phyloP scores from a whole-genome alignment of 2,329 filamentous ascomycete species.

The Aspergillus sp. region DNA sequence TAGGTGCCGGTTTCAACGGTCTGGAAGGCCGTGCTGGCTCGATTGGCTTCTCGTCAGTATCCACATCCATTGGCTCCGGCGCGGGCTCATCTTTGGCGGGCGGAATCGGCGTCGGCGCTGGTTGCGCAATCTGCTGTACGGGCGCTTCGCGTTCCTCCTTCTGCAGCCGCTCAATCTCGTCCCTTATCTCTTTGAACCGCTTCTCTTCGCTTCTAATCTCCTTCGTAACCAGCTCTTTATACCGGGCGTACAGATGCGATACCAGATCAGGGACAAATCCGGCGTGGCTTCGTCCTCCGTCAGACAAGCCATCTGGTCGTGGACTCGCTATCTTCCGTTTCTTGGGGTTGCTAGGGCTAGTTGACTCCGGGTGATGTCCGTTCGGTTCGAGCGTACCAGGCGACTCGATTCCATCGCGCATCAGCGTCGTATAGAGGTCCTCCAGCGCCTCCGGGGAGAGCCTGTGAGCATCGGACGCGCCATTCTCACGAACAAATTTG shows the following conservation, averaged over 20 bases:
- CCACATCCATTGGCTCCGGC: constrained; percentile 35
- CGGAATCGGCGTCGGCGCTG: constrained; percentile 9
- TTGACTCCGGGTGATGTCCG: constrained; percentile 30
- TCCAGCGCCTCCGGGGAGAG: constrained; percentile 78
- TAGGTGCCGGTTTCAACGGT: constrained; percentile 10
- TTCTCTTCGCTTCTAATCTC: constrained; percentile 77
- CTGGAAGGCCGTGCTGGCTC: constrained; percentile 20
- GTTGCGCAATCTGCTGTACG: constrained; percentile 9
- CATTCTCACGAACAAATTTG: constrained; percentile 70
- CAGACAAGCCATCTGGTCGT: constrained; percentile 66
- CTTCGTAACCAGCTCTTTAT: constrained; percentile 69
- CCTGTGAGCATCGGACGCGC: constrained; percentile 72
- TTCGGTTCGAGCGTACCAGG: constrained; percentile 35
- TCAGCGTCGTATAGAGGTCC: constrained; percentile 74
- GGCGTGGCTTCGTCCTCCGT: constrained; percentile 64
- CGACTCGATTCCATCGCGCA: constrained; percentile 72
- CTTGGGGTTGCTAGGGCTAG: constrained; percentile 57
- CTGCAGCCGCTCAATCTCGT: constrained; percentile 72
- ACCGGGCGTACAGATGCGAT: constrained; percentile 74
- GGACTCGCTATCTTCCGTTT: constrained; percentile 77
- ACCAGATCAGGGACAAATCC: constrained; percentile 73
- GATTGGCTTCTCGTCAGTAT: constrained; percentile 29
- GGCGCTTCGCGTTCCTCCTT: constrained; percentile 59
- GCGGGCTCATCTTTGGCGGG: constrained; percentile 22
- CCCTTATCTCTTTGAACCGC: constrained; percentile 64